Evolutionary conservation across 305 asterid genomes (phyloP).

Genomic region (Fraxinus baroniana): DNA sequence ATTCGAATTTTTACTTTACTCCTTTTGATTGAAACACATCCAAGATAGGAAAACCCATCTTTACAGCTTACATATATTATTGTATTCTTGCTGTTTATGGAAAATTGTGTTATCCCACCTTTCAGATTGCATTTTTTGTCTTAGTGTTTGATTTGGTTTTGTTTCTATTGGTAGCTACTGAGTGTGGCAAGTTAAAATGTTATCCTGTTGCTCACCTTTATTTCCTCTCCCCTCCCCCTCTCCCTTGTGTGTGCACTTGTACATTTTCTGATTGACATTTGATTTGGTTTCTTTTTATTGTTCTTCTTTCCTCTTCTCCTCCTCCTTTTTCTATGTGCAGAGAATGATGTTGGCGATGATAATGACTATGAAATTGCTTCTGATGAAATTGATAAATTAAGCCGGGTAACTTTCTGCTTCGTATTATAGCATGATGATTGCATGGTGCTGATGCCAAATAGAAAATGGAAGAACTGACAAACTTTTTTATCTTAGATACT

Average conservation of each 20-base stretch:
- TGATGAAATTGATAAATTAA: conserved; percentile 20
- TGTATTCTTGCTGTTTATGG: not conserved
- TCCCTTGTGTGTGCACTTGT: not conserved
- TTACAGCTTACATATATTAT: conserved; percentile 3
- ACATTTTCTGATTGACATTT: not conserved
- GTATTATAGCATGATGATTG: not conserved
- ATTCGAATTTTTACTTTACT: not conserved
- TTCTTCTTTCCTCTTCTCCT: not conserved
- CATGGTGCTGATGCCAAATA: not conserved
- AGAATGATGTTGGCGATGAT: conserved; percentile 36
- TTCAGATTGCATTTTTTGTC: not conserved
- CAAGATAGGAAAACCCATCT: conserved; percentile 1
- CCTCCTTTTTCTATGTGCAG: conserved; percentile 26
- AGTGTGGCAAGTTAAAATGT: conserved; percentile 5
- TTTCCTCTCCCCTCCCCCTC: not conserved
- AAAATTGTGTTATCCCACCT: not conserved
- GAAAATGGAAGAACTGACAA: not conserved
- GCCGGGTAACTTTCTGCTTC: conserved; percentile 28
- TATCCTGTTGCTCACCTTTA: conserved; percentile 2
- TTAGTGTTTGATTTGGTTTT: not conserved
- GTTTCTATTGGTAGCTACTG: conserved; percentile 14
- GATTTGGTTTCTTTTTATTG: not conserved
- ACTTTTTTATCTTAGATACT: not conserved
- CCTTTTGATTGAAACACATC: not conserved
- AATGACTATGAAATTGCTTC: conserved; percentile 25